Conservation (phyloP, 495 filamentous ascomycete genomes). For the Penicillium parvum region DNA sequence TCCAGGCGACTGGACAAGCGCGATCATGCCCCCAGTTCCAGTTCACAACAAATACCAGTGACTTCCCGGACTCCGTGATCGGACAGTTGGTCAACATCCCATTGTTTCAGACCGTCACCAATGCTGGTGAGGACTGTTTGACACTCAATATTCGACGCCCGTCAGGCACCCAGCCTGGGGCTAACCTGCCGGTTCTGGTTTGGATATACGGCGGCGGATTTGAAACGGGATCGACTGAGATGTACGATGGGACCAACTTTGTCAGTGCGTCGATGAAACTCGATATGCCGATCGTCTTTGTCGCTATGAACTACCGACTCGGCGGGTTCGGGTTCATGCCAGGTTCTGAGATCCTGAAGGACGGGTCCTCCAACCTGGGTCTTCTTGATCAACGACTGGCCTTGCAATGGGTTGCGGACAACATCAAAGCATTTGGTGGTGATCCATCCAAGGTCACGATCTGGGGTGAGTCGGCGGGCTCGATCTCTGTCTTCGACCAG, state of each 20-base stretch:
- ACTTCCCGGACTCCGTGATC: constrained; percentile 40
- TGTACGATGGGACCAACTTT: constrained; percentile 56
- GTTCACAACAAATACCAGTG: constrained; percentile 37
- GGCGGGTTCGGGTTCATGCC: constrained; percentile 71
- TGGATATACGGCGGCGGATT: constrained; percentile 70
- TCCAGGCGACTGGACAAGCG: constrained; percentile 47
- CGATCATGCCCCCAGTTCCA: constrained; percentile 53
- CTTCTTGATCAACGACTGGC: constrained; percentile 51
- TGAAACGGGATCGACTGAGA: constrained; percentile 54
- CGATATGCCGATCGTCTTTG: constrained; percentile 62
- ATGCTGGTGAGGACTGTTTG: constrained; percentile 61
- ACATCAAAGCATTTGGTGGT: constrained; percentile 54
- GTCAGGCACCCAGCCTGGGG: constrained; percentile 44
- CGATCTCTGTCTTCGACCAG: constrained; percentile 68
- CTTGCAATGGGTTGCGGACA: constrained; percentile 51
- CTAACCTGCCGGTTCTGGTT: constrained; percentile 59
- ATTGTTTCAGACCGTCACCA: constrained; percentile 46
- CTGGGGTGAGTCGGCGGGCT: constrained; percentile 69
- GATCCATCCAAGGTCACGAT: constrained; percentile 63
- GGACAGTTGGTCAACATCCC: constrained; percentile 51
- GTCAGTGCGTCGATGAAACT: constrained; percentile 48
- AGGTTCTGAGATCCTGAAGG: constrained; percentile 59
- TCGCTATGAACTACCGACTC: constrained; percentile 75
- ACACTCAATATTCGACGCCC: constrained; percentile 63
- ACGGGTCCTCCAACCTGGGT: constrained; percentile 55